Percentiles rank a stretch among this genome's conserved stretches.
Evolutionary conservation across 257 asterid species (phyloP).

Genomic region (Fraxinus anomala): DNA sequence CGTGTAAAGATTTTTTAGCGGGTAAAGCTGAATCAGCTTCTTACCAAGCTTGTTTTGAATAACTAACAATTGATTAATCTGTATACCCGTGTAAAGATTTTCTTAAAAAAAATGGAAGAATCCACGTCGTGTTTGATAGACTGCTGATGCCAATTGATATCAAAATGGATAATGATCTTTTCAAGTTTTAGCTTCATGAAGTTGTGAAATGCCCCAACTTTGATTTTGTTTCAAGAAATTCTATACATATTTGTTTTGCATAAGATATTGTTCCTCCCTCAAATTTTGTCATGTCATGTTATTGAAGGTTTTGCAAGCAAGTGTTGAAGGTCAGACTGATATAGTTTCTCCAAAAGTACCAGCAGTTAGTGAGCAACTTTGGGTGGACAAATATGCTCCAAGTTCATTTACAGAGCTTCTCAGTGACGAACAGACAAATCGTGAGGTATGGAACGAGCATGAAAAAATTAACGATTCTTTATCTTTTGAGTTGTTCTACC

Average conservation of each 20-base stretch:
- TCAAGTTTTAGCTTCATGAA: background rate
- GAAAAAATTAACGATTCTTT: too few relatives aligned
- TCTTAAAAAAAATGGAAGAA: background rate
- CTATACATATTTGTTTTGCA: conserved; percentile 6
- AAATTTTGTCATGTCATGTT: conserved; percentile 17
- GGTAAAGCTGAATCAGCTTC: background rate
- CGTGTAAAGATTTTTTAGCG: background rate
- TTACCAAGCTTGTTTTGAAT: background rate
- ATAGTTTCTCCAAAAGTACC: conserved; percentile 42
- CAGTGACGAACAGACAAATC: conserved; percentile 94
- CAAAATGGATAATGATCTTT: background rate
- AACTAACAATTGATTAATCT: background rate
- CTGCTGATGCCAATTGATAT: background rate
- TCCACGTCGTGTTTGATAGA: background rate
- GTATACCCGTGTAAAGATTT: background rate
- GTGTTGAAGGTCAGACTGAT: conserved; percentile 50
- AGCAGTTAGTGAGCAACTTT: conserved; percentile 64
- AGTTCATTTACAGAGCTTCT: conserved; percentile 95
- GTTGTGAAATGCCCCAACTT: background rate
- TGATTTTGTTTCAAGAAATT: background rate
- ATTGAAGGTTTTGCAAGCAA: conserved; percentile 77
- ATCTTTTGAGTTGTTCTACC: too few relatives aligned
- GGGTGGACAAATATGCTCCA: conserved; percentile 99
- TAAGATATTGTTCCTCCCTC: conserved; percentile 17
- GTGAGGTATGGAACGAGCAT: conserved; percentile 58